Evolutionary conservation across 768 basidiomycete species (phyloP).

Genomic region (Galerina marginata): DNA sequence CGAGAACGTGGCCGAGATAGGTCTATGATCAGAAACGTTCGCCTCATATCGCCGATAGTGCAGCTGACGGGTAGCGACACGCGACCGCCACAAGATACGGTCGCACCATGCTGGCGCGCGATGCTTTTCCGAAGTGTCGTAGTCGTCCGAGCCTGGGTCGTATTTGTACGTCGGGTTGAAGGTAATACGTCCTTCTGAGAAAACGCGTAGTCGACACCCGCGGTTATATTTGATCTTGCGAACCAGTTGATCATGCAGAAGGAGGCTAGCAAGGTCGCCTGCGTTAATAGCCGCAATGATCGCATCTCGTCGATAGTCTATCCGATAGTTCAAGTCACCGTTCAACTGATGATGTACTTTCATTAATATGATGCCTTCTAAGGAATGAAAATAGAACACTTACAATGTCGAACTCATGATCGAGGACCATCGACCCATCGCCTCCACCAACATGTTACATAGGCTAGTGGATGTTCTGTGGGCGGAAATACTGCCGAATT

Average conservation of each 20-base stretch:
- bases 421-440: slow-evolving; percentile 89
- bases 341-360: slow-evolving; percentile 57
- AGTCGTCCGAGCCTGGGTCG: slow-evolving; percentile 76
- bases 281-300: slow-evolving; percentile 75
- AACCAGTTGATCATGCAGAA: slow-evolving; percentile 84
- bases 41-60: slow-evolving; percentile 85
- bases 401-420: slow-evolving; percentile 94
- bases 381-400: slow-evolving; percentile 31
- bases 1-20: slow-evolving; percentile 80
- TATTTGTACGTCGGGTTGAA: slow-evolving; percentile 97
- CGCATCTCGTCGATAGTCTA: slow-evolving; percentile 88
- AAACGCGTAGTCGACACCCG: slow-evolving; percentile 83
- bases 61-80: slow-evolving; percentile 58
- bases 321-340: slow-evolving; percentile 97
- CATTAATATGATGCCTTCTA: background rate
- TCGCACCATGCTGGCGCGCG: slow-evolving; percentile 98
- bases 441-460: slow-evolving; percentile 92
- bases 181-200: slow-evolving; percentile 79
- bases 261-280: slow-evolving; percentile 65
- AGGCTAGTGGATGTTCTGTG: slow-evolving; percentile 64
- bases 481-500: slow-evolving; percentile 68
- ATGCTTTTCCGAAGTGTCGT: slow-evolving; percentile 88
- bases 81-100: slow-evolving; percentile 81
- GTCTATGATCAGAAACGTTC: slow-evolving; percentile 90
- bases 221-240: slow-evolving; percentile 91